Base-by-base conservation (phyloP, 352 stramenopile species). In the Globisporangium parvum region DNA sequence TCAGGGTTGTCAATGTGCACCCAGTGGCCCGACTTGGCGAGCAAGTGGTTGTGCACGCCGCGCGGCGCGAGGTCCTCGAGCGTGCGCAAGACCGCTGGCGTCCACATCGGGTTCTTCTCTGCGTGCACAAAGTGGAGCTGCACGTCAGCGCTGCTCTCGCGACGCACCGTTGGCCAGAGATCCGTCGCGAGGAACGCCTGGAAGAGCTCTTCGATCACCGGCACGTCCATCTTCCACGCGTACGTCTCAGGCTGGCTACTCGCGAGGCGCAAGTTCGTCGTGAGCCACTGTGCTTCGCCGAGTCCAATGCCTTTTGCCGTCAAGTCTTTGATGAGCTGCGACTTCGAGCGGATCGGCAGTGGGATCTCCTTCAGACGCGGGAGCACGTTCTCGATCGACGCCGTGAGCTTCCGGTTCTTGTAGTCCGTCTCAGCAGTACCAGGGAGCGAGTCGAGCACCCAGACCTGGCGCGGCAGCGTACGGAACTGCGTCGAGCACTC, bases 1-100 rank as follows among this genome's bases (percentile, higher is more conserved):
- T 61, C 50, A 0, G 81, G 79, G 65, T 93, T 93, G 71, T 93
- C 83, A 24, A 93, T 88, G 64, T 93, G 83, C 59, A 93, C 78
- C 83, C 83, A 93, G 59, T 93, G 83, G n/a, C 80, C 83, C 31
- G 80, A 75, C 35, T 89, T 87, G 18, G 61, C 59, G 44, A 93
- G 70, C 56, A 90, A 66, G 55, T 93, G 79, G 57, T 77, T 67
- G 45, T 86, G 73, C 41, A 93, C 77, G 40, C 73, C 57, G 37
- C 71, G 59, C n/a, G 65, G 45, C 33, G 72, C 47, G 31, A 83
- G 75, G 6, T 63, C 61, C 6, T 85, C 64, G 39, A 93, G 67
- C 41, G 63, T 54, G 23, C 60, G 52, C 15, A 89, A 49, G 20
- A 88, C 54, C 11, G 71, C 51, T 0, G 64, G 59, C 2, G 77